These are phyloP conservation scores for Colletotrichum sp. DNA, from an alignment of 2,329 filamentous ascomycete species.

Conservation along the genomic window DNA sequence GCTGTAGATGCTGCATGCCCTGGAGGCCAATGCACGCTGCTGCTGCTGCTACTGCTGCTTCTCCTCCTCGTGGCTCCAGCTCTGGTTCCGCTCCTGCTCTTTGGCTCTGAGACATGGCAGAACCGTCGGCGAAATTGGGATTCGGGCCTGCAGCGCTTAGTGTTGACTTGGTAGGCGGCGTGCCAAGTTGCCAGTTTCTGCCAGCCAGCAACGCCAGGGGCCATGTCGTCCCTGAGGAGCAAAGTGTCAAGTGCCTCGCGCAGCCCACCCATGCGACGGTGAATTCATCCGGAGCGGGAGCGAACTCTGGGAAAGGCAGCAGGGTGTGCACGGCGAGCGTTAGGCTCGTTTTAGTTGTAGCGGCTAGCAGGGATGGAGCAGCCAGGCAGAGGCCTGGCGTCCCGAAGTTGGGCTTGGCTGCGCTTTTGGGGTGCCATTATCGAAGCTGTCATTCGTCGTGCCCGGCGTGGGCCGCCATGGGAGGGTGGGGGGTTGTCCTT, in stretches of 20 bases:
- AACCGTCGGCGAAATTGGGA: not conserved
- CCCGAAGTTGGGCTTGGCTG: slow-evolving; percentile 12
- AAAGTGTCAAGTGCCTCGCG: slow-evolving; percentile 17
- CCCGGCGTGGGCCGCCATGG: not conserved
- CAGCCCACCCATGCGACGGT: slow-evolving; percentile 19
- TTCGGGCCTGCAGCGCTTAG: not conserved
- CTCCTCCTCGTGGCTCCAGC: not conserved
- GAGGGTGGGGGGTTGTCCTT: not conserved
- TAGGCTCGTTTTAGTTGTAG: slow-evolving; percentile 18
- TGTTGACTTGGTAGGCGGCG: not conserved
- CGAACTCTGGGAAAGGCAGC: slow-evolving; percentile 7
- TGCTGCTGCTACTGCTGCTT: not conserved
- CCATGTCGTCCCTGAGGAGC: slow-evolving; percentile 16
- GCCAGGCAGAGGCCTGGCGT: not conserved
- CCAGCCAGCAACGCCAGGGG: not conserved
- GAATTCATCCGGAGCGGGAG: slow-evolving; percentile 20
- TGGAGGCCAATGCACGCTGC: not conserved
- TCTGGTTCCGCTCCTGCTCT: not conserved
- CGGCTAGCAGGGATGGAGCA: slow-evolving; percentile 15
- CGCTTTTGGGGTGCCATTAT: slow-evolving; percentile 2
- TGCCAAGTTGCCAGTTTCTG: not conserved
- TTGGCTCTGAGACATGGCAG: not conserved
- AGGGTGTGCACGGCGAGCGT: slow-evolving; percentile 9
- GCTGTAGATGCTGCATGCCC: not conserved
- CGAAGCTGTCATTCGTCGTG: slow-evolving; percentile 9